Evolutionary conservation across 2,329 filamentous ascomycete species (phyloP).

Genomic region (Colletotrichum cordylinicola): DNA sequence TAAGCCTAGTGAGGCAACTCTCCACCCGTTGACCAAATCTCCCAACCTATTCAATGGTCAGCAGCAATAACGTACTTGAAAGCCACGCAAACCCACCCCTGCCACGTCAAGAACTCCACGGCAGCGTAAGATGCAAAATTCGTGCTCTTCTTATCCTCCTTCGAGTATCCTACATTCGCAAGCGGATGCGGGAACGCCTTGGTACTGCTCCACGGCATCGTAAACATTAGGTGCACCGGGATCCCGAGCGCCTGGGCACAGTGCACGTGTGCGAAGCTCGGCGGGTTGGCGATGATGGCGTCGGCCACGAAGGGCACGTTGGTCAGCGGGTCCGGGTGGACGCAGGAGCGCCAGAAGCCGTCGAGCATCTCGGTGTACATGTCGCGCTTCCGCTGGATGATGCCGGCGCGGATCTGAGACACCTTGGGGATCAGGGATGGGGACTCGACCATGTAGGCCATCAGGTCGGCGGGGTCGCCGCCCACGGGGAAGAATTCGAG

Average conservation of each 20-base stretch:
- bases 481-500: constrained; percentile 61
- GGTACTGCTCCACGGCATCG: constrained; percentile 79
- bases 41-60: constrained; percentile 50
- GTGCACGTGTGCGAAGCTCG: constrained; percentile 52
- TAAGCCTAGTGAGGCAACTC: constrained; percentile 68
- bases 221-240: constrained; percentile 54
- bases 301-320: constrained; percentile 50
- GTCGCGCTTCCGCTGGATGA: constrained; percentile 29
- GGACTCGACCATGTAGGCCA: constrained; percentile 34
- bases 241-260: constrained; percentile 50
- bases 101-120: constrained; percentile 80
- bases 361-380: constrained; percentile 28
- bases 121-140: constrained; percentile 76
- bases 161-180: constrained; percentile 68
- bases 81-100: constrained; percentile 49
- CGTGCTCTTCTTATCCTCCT: constrained; percentile 56
- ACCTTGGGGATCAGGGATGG: constrained; percentile 31
- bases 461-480: constrained; percentile 53
- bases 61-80: background rate
- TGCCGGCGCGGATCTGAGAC: constrained; percentile 28
- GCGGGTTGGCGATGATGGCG: constrained; percentile 56
- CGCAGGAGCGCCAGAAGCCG: constrained; percentile 27
- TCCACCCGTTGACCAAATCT: constrained; percentile 86
- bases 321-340: constrained; percentile 22
- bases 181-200: constrained; percentile 76